Evolutionary conservation across 2,329 filamentous ascomycete species (phyloP).

Genomic region (Xylaria multiplex): DNA sequence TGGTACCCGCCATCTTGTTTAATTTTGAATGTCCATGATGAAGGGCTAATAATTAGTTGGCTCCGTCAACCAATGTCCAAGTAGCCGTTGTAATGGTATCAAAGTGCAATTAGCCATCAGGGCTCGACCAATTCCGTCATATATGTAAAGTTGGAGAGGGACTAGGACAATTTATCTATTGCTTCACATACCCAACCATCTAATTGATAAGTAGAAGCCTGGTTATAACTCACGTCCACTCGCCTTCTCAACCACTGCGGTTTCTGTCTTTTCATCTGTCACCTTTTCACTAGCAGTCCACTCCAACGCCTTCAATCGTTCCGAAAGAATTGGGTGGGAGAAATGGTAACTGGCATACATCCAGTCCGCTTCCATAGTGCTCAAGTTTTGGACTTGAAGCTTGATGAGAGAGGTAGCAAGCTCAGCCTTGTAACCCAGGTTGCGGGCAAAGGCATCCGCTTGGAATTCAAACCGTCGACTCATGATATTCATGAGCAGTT

Average conservation of each 20-base stretch:
- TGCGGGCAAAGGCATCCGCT: slow-evolving; percentile 88
- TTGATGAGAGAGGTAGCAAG: slow-evolving; percentile 92
- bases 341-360: slow-evolving; percentile 99
- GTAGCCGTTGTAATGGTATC: not conserved
- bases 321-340: slow-evolving; percentile 94
- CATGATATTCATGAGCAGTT: slow-evolving; percentile 94
- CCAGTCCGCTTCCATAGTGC: slow-evolving; percentile 98
- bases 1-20: not conserved
- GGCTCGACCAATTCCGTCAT: not conserved
- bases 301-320: slow-evolving; percentile 88
- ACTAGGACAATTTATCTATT: slow-evolving; percentile 15
- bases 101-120: not conserved
- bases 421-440: slow-evolving; percentile 84
- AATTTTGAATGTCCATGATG: not conserved
- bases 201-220: not conserved
- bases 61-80: not conserved
- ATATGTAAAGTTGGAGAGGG: not conserved
- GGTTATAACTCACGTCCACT: slow-evolving; percentile 71
- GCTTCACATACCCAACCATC: not conserved
- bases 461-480: slow-evolving; percentile 96
- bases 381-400: slow-evolving; percentile 97
- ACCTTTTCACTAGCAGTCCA: slow-evolving; percentile 77
- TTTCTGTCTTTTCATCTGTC: slow-evolving; percentile 60
- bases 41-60: no score
- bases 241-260: slow-evolving; percentile 70